Evolutionary conservation across 1,284 basidiomycete genomes (phyloP), one percentile per base, ranked within the genome.

Genomic region (Cerioporus squamosus): DNA sequence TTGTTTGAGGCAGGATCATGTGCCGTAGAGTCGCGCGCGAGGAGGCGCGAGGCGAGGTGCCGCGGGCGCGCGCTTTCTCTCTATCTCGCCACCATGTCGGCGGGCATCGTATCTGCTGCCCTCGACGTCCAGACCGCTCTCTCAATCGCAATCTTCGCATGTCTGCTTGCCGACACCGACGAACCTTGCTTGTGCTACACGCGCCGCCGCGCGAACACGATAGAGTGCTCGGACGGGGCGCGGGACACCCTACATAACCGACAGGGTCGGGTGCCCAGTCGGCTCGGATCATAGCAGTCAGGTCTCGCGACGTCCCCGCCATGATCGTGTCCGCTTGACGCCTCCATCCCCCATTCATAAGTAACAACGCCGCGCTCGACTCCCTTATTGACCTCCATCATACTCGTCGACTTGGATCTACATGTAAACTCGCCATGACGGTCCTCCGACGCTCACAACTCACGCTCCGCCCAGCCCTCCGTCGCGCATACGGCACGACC

Each of bases 381-480:
- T 43, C 20, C 15, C 33, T 36, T 1, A 36, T 15, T 1, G 15
- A 36, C 33, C 33, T 36, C 14, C 33, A 36, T 14, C 1, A 36
- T 12, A 5, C 33, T 15, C 33, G 33, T 3, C 29, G 29, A 29
- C 29, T 10, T 3, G 29, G 3, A 4, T 29, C 33, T 14, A 17
- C 14, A 36, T 36, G 33, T 36, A 4, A 42, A 23, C 20, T 33
- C 49, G 51, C 45, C 51, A 71, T 70, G 70, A 15, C 66, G 24
- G 53, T 65, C 54, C 63, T 71, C 22, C 68, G 65, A 59, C 70
- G 70, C 26, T 63, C 68, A 23, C 66, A 62, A 18, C 53, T 66
- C 53, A n/a, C 54, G 14, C 59, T 68, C 43, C 53, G 52, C 12
- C 54, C 53, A 33, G 18, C 36, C 50, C 26, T 33, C 44, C 57